phyloP scores from a whole-genome alignment of 2,329 filamentous ascomycete species.

The Zasmidium cellare region DNA sequence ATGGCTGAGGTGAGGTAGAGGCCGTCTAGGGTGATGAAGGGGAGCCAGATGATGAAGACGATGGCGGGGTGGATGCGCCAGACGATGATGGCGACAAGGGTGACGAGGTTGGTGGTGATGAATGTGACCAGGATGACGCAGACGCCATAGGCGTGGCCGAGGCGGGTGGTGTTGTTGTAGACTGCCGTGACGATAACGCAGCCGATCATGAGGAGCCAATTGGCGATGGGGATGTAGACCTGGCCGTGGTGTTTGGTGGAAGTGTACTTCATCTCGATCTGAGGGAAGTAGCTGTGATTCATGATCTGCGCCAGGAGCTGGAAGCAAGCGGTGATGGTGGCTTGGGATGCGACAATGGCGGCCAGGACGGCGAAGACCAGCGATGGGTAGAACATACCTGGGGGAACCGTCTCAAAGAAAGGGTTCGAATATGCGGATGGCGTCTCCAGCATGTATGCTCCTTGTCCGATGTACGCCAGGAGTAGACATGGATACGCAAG shows the following conservation, averaged over 20 bases:
- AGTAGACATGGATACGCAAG: slow-evolving; percentile 68
- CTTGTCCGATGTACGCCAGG: slow-evolving; percentile 70
- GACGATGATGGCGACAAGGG: slow-evolving; percentile 69
- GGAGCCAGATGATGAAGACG: slow-evolving; percentile 61
- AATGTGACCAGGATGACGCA: slow-evolving; percentile 80
- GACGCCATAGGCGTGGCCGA: slow-evolving; percentile 75
- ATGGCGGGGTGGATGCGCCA: slow-evolving; percentile 64
- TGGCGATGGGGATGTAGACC: slow-evolving; percentile 72
- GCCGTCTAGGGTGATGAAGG: slow-evolving; percentile 66
- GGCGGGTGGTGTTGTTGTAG: slow-evolving; percentile 70
- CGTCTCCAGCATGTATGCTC: slow-evolving; percentile 64
- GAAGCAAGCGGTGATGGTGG: slow-evolving; percentile 72
- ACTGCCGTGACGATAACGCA: slow-evolving; percentile 64
- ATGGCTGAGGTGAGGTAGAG: slow-evolving; percentile 68
- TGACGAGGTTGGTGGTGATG: slow-evolving; percentile 72
- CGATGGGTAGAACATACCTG: slow-evolving; percentile 66
- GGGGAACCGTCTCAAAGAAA: slow-evolving; percentile 70
- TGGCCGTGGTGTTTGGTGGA: slow-evolving; percentile 70
- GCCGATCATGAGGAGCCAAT: slow-evolving; percentile 75
- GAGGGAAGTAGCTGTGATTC: slow-evolving; percentile 71
- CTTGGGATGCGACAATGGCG: slow-evolving; percentile 75
- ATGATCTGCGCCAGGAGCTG: slow-evolving; percentile 66
- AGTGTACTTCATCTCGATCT: slow-evolving; percentile 71
- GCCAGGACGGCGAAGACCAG: slow-evolving; percentile 65
- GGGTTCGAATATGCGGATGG: slow-evolving; percentile 67